These are phyloP conservation scores for Anthracocystis walkeri DNA, from an alignment of 1,284 basidiomycete genomes.

Conservation along the genomic window DNA sequence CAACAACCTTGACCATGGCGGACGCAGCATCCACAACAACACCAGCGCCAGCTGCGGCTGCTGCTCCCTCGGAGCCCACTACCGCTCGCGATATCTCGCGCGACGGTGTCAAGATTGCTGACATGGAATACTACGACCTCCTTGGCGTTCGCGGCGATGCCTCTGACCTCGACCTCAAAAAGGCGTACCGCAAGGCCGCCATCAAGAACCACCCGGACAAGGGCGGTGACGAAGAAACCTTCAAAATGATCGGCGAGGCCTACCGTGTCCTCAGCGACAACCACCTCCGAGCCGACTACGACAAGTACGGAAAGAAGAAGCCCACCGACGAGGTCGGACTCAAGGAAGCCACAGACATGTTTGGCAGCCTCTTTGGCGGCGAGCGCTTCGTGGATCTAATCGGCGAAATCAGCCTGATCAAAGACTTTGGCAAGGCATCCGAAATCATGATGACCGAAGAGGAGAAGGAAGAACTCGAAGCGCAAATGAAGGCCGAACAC, in stretches of 20 bases:
- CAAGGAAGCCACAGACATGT: slow-evolving; percentile 69
- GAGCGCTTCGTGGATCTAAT: slow-evolving; percentile 69
- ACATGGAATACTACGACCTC: slow-evolving; percentile 70
- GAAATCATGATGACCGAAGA: slow-evolving; percentile 79
- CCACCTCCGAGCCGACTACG: slow-evolving; percentile 90
- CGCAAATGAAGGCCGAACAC: slow-evolving; percentile 73
- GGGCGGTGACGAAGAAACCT: slow-evolving; percentile 67
- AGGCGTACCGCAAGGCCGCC: slow-evolving; percentile 93
- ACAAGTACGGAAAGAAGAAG: slow-evolving; percentile 87
- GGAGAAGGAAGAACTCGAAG: slow-evolving; percentile 87
- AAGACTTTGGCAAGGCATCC: slow-evolving; percentile 69
- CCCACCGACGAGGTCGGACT: slow-evolving; percentile 68
- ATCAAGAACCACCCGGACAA: slow-evolving; percentile 80
- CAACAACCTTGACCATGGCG: slow-evolving; percentile 26
- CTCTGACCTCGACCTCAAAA: slow-evolving; percentile 84
- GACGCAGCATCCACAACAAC: slow-evolving; percentile 36
- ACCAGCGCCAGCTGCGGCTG: slow-evolving; percentile 14
- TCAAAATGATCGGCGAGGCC: slow-evolving; percentile 75
- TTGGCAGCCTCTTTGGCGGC: slow-evolving; percentile 69
- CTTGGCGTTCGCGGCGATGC: slow-evolving; percentile 67
- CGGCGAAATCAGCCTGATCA: slow-evolving; percentile 69
- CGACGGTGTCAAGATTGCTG: slow-evolving; percentile 66
- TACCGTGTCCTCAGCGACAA: slow-evolving; percentile 70
- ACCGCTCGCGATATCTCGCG: slow-evolving; percentile 61
- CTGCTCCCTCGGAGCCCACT: slow-evolving; percentile 27